phyloP scores from a whole-genome alignment of 768 basidiomycete species.

The Podaxis sp. region DNA sequence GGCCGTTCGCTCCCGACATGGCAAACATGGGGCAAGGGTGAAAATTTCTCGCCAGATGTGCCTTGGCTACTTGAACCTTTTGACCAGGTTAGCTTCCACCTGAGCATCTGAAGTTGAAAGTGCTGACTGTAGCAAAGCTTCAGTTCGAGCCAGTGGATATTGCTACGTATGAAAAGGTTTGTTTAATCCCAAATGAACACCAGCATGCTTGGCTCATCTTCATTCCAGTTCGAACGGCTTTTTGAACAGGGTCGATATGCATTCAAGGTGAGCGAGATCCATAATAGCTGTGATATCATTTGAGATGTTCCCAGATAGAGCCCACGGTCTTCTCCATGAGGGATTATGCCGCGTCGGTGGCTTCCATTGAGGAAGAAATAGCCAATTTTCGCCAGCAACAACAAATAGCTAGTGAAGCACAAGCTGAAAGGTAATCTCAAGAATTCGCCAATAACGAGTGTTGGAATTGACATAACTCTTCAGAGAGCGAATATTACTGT shows the following conservation, averaged over 20 bases:
- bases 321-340: conserved; percentile 50
- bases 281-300: conserved; percentile 11
- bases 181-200: neutral
- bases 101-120: neutral
- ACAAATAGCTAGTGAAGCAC: conserved; percentile 28
- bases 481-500: conserved; percentile 1
- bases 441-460: conserved; percentile 32
- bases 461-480: conserved; percentile 38
- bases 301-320: conserved; percentile 37
- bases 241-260: conserved; percentile 53
- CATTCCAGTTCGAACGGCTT: conserved; percentile 41
- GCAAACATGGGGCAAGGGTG: conserved; percentile 59
- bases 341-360: conserved; percentile 42
- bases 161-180: conserved; percentile 47
- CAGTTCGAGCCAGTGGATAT: conserved; percentile 48
- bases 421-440: conserved; percentile 39
- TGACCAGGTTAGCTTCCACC: conserved; percentile 45
- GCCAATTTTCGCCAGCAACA: conserved; percentile 40
- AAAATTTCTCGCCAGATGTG: conserved; percentile 39
- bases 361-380: conserved; percentile 40
- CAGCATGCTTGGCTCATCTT: neutral
- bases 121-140: conserved; percentile 31
- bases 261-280: conserved; percentile 38
- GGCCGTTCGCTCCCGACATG: conserved; percentile 64
- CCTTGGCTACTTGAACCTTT: conserved; percentile 66